Evolutionary conservation across 345 rosid genomes (phyloP).

Genomic region (Gossypium turneri): DNA sequence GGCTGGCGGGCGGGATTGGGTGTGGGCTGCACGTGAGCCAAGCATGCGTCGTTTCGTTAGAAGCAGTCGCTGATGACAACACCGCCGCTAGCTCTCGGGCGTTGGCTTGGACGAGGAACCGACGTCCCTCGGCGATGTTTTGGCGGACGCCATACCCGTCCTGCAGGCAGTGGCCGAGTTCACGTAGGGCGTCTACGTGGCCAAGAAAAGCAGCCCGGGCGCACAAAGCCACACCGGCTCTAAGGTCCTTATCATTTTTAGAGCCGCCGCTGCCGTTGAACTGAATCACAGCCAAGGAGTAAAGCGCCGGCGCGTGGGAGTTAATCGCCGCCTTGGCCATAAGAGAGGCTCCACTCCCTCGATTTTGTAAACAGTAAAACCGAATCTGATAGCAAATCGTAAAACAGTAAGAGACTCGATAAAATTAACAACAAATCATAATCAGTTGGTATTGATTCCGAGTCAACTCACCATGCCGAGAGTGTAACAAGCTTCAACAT

Average conservation of each 20-base stretch:
- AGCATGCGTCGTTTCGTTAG: conserved; percentile 31
- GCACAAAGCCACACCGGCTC: conserved; percentile 91
- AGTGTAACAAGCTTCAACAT: conserved; percentile 81
- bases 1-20: conserved; percentile 24
- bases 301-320: conserved; percentile 82
- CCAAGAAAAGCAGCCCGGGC: conserved; percentile 89
- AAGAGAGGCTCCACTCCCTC: conserved; percentile 83
- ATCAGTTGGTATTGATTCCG: neutral
- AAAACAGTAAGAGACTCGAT: neutral
- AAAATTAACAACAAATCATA: neutral
- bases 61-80: conserved; percentile 33
- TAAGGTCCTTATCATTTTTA: conserved; percentile 81
- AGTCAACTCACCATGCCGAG: conserved; percentile 79
- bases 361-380: conserved; percentile 73
- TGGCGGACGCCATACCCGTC: conserved; percentile 95
- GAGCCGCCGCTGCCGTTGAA: conserved; percentile 99
- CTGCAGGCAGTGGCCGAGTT: conserved; percentile 95
- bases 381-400: conserved; percentile 55
- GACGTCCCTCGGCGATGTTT: conserved; percentile 76
- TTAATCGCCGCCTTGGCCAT: conserved; percentile 95
- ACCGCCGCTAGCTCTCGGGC: conserved; percentile 82
- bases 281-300: conserved; percentile 84
- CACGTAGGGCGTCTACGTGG: conserved; percentile 86
- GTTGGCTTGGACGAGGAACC: conserved; percentile 89
- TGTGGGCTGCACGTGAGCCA: conserved; percentile 55